Evolutionary conservation across 2,329 filamentous ascomycete species (phyloP), one percentile per base, ranked within the genome.

Genomic region (Conoideocrella luteorostrata): DNA sequence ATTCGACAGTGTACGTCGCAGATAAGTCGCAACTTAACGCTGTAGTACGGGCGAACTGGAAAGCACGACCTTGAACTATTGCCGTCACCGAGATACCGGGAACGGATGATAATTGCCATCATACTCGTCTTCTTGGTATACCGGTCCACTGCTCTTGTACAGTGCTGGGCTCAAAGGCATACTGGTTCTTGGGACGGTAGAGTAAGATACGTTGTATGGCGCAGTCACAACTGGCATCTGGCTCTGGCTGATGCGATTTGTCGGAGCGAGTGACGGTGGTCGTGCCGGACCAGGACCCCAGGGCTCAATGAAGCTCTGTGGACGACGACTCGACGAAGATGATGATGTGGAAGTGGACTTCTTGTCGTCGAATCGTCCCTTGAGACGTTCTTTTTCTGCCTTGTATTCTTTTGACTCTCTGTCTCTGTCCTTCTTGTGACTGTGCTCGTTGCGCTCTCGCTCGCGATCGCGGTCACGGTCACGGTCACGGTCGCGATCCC

Each of bases 51-150:
- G n/a, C n/a, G n/a, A n/a, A n/a, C n/a, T n/a, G n/a, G n/a, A n/a
- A n/a, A n/a, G n/a, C n/a, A n/a, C n/a, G n/a, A n/a, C n/a, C n/a
- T n/a, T n/a, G n/a, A n/a, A n/a, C n/a, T n/a, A n/a, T n/a, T n/a
- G n/a, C 10, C 18, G 22, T 50, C 55, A 60, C 47, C 57, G 59
- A 37, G 50, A 43, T 43, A 66, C 59, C 38, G 63, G 63, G 44
- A 57, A 58, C n/a, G 58, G 40, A 45, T 63, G 61, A 50, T 66
- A 66, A 47, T 60, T 53, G 34, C 62, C 62, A 47, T 64, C 61
- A 43, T 65, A 60, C 39, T 54, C 61, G 29, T 33, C 32, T 20
- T 49, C 44, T 10, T 56, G 50, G 26, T 55, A 50, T 42, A 30
- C 44, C 40, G 37, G 7, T 5, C 44, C 48, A 32, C 46, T 46